Conservation (phyloP, 306 rosid species). For the Malus orientalis region DNA sequence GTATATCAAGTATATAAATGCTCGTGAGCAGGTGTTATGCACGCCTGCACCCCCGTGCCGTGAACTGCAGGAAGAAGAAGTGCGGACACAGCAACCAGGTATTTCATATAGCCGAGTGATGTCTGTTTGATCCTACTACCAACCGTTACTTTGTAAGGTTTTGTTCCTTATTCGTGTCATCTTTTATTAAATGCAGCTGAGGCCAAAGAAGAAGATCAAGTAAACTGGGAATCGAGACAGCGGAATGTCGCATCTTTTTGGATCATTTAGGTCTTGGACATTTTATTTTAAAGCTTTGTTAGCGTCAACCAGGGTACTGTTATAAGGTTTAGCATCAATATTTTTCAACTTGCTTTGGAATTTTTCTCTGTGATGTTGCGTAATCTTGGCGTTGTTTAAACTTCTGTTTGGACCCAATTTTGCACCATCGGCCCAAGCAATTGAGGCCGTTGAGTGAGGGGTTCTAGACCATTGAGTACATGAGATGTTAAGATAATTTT, state of each 20-base stretch:
- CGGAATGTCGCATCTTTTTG: neutral
- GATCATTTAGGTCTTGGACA: slow-evolving; percentile 20
- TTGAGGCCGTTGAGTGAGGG: too few relatives aligned
- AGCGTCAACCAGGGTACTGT: neutral
- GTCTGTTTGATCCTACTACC: neutral
- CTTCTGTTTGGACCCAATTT: too few relatives aligned
- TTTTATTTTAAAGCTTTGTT: neutral
- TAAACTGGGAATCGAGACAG: slow-evolving; percentile 28
- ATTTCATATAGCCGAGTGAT: neutral
- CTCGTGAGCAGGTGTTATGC: slow-evolving; percentile 66
- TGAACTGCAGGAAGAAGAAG: slow-evolving; percentile 99
- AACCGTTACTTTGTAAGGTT: neutral
- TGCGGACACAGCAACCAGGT: slow-evolving; percentile 99
- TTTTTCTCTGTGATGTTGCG: neutral
- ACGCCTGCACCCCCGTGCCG: slow-evolving; percentile 97
- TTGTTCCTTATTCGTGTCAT: neutral
- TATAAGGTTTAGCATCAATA: neutral
- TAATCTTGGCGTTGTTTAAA: neutral
- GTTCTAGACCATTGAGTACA: too few relatives aligned
- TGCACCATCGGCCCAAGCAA: too few relatives aligned
- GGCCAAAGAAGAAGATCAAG: slow-evolving; percentile 99
- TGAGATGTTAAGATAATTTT: too few relatives aligned
- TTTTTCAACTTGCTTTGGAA: neutral
- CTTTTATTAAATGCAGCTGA: slow-evolving; percentile 51
- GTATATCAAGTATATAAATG: neutral